Conservation (phyloP, 352 stramenopile genomes). For the Globisporangium splendens region DNA sequence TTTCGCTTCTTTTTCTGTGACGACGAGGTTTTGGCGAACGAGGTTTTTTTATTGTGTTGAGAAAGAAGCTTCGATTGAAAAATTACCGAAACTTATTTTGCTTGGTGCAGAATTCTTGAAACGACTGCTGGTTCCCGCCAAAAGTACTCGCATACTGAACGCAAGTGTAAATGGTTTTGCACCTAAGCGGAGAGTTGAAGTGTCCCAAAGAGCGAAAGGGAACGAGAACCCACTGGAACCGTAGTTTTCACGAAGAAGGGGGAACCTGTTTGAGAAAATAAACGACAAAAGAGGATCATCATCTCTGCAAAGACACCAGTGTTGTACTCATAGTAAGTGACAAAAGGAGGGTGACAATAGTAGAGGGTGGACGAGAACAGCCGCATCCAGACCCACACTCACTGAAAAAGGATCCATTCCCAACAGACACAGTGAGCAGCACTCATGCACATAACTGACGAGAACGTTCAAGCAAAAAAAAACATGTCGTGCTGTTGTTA, state of each 20-base stretch:
- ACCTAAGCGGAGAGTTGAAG: not conserved
- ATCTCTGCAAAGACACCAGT: no score
- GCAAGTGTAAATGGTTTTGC: not conserved
- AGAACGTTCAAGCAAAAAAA: no score
- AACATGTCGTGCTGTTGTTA: no score
- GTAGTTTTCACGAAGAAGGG: not conserved
- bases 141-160: not conserved
- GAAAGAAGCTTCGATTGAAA: not conserved
- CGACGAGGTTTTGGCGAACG: not conserved
- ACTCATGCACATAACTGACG: no score
- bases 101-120: slow-evolving; percentile 3
- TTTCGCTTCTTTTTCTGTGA: not conserved
- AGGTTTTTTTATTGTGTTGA: not conserved
- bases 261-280: not conserved
- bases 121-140: slow-evolving; percentile 6
- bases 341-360: no score
- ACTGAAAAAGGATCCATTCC: no score
- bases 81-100: not conserved
- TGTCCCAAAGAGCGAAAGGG: not conserved
- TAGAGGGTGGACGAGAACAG: no score
- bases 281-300: not conserved
- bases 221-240: not conserved
- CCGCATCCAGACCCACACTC: no score
- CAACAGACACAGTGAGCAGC: no score
- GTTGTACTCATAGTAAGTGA: no score